Conservation (phyloP, 441 rosid species). For the Adansonia rubrostipa region DNA sequence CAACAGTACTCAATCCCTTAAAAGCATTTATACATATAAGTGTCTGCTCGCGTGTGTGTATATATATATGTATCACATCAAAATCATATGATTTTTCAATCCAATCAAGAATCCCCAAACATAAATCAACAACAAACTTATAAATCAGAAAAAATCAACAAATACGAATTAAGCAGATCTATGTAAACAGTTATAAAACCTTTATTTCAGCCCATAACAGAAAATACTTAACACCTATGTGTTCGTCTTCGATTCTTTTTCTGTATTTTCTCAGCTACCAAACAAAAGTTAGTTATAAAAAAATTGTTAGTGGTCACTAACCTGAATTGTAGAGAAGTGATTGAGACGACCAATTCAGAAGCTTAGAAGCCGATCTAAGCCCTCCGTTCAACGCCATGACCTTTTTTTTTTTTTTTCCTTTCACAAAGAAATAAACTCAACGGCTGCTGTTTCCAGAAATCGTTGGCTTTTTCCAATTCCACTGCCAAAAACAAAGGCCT, state of each 20-base stretch:
- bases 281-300: conserved; percentile 19
- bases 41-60: too few relatives aligned
- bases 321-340: conserved; percentile 66
- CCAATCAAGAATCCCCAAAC: not conserved
- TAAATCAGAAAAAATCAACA: not conserved
- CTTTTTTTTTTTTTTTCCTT: not conserved
- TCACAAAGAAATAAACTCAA: not conserved
- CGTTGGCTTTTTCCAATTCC: not conserved
- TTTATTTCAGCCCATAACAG: not conserved
- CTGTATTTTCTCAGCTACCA: conserved; percentile 9
- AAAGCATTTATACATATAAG: not conserved
- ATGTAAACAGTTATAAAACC: conserved; percentile 19
- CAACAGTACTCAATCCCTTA: not conserved
- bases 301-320: conserved; percentile 30
- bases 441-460: not conserved
- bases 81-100: not conserved
- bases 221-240: not conserved
- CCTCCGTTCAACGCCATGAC: conserved; percentile 64
- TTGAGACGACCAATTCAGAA: conserved; percentile 59
- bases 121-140: not conserved
- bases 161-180: conserved; percentile 23
- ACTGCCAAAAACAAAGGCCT: not conserved
- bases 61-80: not conserved
- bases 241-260: not conserved
- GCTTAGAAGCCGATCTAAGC: conserved; percentile 70